Percentiles rank a stretch among this genome's conserved stretches.
Conservation (phyloP, 169 alveolate genomes). For the Plasmodium gaboni region DNA sequence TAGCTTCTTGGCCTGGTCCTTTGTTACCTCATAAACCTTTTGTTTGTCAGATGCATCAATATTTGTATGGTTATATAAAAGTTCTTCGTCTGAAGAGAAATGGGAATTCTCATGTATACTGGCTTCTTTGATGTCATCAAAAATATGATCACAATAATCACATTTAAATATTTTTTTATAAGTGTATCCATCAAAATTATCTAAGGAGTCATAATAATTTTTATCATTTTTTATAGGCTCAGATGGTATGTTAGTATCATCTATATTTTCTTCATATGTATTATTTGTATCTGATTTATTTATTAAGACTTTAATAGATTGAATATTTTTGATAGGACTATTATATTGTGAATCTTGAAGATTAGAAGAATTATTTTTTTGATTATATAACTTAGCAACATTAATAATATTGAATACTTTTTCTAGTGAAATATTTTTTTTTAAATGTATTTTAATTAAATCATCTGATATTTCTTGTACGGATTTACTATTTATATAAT, state of each 20-base stretch:
- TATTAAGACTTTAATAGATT: slow-evolving; percentile 34
- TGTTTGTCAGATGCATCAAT: slow-evolving; percentile 3
- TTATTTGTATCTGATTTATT: slow-evolving; percentile 28
- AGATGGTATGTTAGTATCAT: no score
- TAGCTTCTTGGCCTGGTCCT: background rate
- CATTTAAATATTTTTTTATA: slow-evolving; percentile 73
- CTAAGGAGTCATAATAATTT: slow-evolving; percentile 48
- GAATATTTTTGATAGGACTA: background rate
- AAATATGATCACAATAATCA: slow-evolving; percentile 67
- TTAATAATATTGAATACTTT: slow-evolving; percentile 42
- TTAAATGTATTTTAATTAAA: slow-evolving; percentile 57
- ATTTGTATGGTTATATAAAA: slow-evolving; percentile 17
- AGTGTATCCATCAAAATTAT: slow-evolving; percentile 63
- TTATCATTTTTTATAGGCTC: slow-evolving; percentile 33
- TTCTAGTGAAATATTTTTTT: slow-evolving; percentile 31
- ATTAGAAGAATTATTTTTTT: background rate
- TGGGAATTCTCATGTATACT: slow-evolving; percentile 65
- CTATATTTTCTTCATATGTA: background rate
- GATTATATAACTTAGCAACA: slow-evolving; percentile 1
- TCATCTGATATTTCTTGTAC: slow-evolving; percentile 67
- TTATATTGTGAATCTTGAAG: background rate
- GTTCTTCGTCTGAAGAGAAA: slow-evolving; percentile 48
- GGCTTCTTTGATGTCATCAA: slow-evolving; percentile 48
- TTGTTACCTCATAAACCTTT: slow-evolving; percentile 17
- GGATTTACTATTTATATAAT: slow-evolving; percentile 44